phyloP scores from a whole-genome alignment of 306 rosid species.

The Cucurbita argyrosperma region DNA sequence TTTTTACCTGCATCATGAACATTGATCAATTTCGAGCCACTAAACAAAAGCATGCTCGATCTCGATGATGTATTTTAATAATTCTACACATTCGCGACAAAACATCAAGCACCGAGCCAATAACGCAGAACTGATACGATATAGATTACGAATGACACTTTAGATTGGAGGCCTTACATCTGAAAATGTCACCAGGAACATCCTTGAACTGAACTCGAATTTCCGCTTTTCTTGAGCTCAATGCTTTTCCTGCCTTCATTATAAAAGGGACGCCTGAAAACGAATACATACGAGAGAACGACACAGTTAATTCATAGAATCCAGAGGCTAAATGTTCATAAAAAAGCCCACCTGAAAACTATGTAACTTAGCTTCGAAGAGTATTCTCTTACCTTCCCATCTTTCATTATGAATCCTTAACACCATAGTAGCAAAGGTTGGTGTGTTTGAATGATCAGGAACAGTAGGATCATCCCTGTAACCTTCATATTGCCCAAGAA shows the following conservation, averaged over 20 bases:
- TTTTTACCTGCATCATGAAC: slow-evolving; percentile 48
- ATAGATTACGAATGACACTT: background rate
- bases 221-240: slow-evolving; percentile 78
- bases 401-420: slow-evolving; percentile 85
- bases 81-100: background rate
- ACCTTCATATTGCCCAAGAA: slow-evolving; percentile 94
- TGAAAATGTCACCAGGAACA: slow-evolving; percentile 96
- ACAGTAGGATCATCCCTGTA: slow-evolving; percentile 90
- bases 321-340: background rate
- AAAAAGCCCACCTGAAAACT: background rate
- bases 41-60: background rate
- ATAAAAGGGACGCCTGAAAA: slow-evolving; percentile 82
- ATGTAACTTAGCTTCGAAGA: background rate
- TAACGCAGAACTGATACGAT: background rate
- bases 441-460: slow-evolving; percentile 85
- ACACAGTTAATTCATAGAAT: background rate
- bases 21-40: background rate
- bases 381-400: slow-evolving; percentile 70
- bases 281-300: background rate
- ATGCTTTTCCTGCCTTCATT: slow-evolving; percentile 91
- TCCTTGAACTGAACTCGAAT: slow-evolving; percentile 93
- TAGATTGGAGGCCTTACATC: slow-evolving; percentile 35
- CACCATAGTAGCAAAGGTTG: slow-evolving; percentile 79
- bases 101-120: background rate
- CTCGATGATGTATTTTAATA: background rate